Conservation (phyloP, 2,329 filamentous ascomycete genomes). For the Pseudogymnoascus sp. region DNA sequence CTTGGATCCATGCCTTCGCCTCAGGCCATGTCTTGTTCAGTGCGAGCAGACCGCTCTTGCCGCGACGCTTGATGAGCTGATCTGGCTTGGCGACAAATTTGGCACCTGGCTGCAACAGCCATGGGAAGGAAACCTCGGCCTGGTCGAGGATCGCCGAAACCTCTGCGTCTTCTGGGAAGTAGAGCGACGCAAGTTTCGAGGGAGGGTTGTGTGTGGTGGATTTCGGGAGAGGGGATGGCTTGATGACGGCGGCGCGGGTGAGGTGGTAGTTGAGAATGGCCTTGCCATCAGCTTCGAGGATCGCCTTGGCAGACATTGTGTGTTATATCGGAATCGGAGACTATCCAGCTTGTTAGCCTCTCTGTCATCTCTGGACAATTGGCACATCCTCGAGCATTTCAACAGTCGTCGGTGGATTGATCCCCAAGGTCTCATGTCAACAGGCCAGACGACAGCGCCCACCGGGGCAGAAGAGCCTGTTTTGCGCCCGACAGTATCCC, state of each 20-base stretch:
- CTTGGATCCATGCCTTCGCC: slow-evolving; percentile 87
- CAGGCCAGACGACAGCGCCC: not conserved
- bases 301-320: slow-evolving; percentile 91
- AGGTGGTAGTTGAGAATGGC: slow-evolving; percentile 99
- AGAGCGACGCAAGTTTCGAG: slow-evolving; percentile 79
- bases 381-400: not conserved
- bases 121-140: slow-evolving; percentile 94
- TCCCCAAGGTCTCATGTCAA: not conserved
- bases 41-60: slow-evolving; percentile 93
- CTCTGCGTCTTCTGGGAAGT: slow-evolving; percentile 84
- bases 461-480: not conserved
- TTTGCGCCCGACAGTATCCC: not conserved
- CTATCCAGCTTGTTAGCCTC: not conserved
- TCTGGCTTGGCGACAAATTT: slow-evolving; percentile 99
- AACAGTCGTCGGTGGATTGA: not conserved
- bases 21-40: slow-evolving; percentile 97
- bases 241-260: slow-evolving; percentile 93
- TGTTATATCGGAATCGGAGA: slow-evolving; percentile 12
- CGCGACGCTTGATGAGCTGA: slow-evolving; percentile 98
- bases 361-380: not conserved
- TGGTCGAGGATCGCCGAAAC: slow-evolving; percentile 82
- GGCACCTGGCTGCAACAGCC: slow-evolving; percentile 73
- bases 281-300: slow-evolving; percentile 99
- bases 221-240: slow-evolving; percentile 84
- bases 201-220: slow-evolving; percentile 86